A percentile compares a stretch with the other conserved stretches of the same genome.
phyloP scores from a whole-genome alignment of 1,284 basidiomycete species.

The Puccinia novopanici region DNA sequence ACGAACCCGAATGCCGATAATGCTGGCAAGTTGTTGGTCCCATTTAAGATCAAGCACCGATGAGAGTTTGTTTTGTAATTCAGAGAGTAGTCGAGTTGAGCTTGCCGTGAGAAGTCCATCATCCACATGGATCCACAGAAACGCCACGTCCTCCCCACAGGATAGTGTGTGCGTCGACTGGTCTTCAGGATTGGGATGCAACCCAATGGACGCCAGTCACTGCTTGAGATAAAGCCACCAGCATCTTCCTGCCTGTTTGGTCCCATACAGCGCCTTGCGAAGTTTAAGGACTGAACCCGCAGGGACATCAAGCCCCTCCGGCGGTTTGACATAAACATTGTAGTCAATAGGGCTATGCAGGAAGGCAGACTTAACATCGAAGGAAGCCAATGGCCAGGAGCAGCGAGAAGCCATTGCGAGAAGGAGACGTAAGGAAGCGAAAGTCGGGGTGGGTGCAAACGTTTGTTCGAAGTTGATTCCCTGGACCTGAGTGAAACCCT shows the following conservation, averaged over 20 bases:
- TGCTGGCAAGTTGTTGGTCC: background rate
- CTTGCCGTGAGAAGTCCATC: background rate
- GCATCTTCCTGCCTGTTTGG: constrained; percentile 12
- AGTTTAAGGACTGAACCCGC: background rate
- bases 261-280: constrained; percentile 23
- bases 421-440: background rate
- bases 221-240: constrained; percentile 20
- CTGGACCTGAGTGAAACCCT: constrained; percentile 11
- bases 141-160: too few relatives aligned
- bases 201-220: background rate
- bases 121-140: constrained; percentile 31
- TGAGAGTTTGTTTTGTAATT: background rate
- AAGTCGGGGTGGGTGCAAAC: constrained; percentile 26
- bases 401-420: background rate
- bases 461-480: constrained; percentile 17
- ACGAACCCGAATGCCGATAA: too few relatives aligned
- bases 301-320: background rate
- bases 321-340: background rate
- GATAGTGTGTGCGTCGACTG: background rate
- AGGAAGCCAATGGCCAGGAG: background rate
- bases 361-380: constrained; percentile 18
- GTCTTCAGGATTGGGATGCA: background rate
- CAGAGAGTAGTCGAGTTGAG: background rate
- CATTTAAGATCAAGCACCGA: constrained; percentile 12
- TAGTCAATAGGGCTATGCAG: constrained; percentile 8